Percentiles rank a stretch among this genome's conserved stretches.
phyloP scores from a whole-genome alignment of 2,329 filamentous ascomycete genomes.

The Monosporascus sp. region DNA sequence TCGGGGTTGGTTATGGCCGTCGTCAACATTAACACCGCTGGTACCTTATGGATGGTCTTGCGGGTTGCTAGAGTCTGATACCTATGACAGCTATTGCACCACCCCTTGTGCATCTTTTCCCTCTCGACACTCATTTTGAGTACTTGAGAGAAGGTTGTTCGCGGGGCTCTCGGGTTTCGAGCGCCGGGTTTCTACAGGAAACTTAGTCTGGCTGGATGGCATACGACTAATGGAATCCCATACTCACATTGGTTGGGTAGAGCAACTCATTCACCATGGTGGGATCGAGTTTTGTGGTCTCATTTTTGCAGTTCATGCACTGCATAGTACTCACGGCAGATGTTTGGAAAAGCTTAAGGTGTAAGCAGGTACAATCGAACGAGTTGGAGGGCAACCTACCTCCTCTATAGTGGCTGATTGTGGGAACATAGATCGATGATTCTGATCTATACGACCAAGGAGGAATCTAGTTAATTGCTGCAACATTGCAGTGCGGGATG shows the following conservation, averaged over 20 bases:
- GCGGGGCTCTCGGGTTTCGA: slow-evolving; percentile 46
- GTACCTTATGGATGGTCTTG: slow-evolving; percentile 77
- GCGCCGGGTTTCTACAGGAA: slow-evolving; percentile 38
- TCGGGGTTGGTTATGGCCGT: slow-evolving; percentile 69
- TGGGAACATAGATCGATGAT: slow-evolving; percentile 66
- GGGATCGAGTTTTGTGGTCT: slow-evolving; percentile 73
- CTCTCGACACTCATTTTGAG: slow-evolving; percentile 90
- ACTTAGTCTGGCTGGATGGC: slow-evolving; percentile 12
- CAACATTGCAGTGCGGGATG: slow-evolving; percentile 73
- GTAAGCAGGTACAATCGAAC: slow-evolving; percentile 15
- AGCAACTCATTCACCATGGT: slow-evolving; percentile 82
- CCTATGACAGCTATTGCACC: slow-evolving; percentile 85
- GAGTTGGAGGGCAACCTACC: slow-evolving; percentile 30
- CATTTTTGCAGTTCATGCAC: slow-evolving; percentile 82
- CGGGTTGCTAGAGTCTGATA: slow-evolving; percentile 85
- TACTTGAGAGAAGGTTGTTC: slow-evolving; percentile 77
- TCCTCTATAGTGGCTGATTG: slow-evolving; percentile 65
- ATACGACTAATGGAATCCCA: background rate
- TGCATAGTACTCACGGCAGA: slow-evolving; percentile 68
- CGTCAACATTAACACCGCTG: slow-evolving; percentile 84
- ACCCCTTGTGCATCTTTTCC: slow-evolving; percentile 83
- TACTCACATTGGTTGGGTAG: slow-evolving; percentile 58
- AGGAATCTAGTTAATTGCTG: slow-evolving; percentile 84
- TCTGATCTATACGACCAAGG: slow-evolving; percentile 71
- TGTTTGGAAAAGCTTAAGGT: slow-evolving; percentile 55